Base-by-base conservation (phyloP, 2,329 filamentous ascomycete genomes). In the Ceratocystiopsis minuta region DNA sequence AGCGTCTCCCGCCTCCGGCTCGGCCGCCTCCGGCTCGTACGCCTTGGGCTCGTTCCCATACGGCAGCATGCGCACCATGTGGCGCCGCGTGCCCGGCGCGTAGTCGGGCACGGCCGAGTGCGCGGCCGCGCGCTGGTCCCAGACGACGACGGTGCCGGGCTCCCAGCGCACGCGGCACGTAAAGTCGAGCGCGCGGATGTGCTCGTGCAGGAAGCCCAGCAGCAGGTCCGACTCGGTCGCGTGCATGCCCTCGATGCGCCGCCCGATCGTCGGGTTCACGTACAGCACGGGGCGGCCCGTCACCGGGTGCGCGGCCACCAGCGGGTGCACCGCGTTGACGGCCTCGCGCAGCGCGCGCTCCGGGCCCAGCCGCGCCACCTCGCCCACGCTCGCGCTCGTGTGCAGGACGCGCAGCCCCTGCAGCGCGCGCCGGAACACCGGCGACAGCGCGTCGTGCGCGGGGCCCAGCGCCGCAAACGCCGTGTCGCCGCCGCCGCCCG, bases 251-350 rank as follows among this genome's bases (percentile, higher is more conserved):
- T 88, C 71, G 42, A 93, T 87, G 10, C 7, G 13, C 15, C 45
- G 42, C 6, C 42, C 42, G 15, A 44, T 46, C 3, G 45, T 38
- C 14, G 45, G 42, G 57, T 90, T 92, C 31, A 92, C 72, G 51
- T 72, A 92, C 6, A 92, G 62, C 0, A 81, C 79, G 62, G 90
- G 92, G 59, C 90, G 80, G 13, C 82, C 81, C 0, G 85, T 92
- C 7, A 68, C 74, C 0, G 85, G 84, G 54, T 92, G 85, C 1
- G 81, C 87, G n/a, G 84, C 67, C 3, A 92, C 74, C 46, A 92
- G 63, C 0, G 85, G 84, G 52, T 93, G 85, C 39, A 75, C 72
- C 35, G 72, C 77, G 2, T 73, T 68, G 2, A 90, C 74, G 0
- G 84, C 46, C 28, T 48, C 46, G 3, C 17, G 11, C 12, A 42